Conservation (phyloP, 129 eudicot genomes). For the Silybum marianum region DNA sequence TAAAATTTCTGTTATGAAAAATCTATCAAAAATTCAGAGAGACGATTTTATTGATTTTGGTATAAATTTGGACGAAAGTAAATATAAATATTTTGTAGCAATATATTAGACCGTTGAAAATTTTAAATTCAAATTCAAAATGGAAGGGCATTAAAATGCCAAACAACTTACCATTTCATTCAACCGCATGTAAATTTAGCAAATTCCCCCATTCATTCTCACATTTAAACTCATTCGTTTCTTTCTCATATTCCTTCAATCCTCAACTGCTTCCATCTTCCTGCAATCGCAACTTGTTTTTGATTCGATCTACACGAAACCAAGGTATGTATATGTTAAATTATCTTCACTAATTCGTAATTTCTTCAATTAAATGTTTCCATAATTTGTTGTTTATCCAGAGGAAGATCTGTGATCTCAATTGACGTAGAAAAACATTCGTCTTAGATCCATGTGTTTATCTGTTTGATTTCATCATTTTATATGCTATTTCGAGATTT, state of each 20-base stretch:
- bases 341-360: not conserved
- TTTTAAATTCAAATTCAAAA: slow-evolving; percentile 18
- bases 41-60: too few species aligned
- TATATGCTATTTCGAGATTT: not conserved
- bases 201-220: slow-evolving; percentile 19
- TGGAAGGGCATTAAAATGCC: slow-evolving; percentile 27
- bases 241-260: not conserved
- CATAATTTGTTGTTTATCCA: not conserved
- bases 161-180: slow-evolving; percentile 26
- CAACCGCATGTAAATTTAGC: slow-evolving; percentile 41
- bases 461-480: not conserved
- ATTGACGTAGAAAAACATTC: not conserved
- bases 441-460: not conserved
- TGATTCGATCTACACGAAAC: slow-evolving; percentile 5
- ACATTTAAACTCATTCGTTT: slow-evolving; percentile 1
- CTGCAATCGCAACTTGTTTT: slow-evolving; percentile 19
- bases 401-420: not conserved
- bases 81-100: too few species aligned
- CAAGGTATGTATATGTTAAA: slow-evolving; percentile 25
- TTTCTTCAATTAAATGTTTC: not conserved
- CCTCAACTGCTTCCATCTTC: slow-evolving; percentile 10
- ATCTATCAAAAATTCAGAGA: too few species aligned
- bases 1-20: too few species aligned
- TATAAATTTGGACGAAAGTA: too few species aligned
- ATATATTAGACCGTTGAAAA: slow-evolving; percentile 23